Conservation (phyloP, 2,329 filamentous ascomycete genomes). For the Albifimbria verrucaria region DNA sequence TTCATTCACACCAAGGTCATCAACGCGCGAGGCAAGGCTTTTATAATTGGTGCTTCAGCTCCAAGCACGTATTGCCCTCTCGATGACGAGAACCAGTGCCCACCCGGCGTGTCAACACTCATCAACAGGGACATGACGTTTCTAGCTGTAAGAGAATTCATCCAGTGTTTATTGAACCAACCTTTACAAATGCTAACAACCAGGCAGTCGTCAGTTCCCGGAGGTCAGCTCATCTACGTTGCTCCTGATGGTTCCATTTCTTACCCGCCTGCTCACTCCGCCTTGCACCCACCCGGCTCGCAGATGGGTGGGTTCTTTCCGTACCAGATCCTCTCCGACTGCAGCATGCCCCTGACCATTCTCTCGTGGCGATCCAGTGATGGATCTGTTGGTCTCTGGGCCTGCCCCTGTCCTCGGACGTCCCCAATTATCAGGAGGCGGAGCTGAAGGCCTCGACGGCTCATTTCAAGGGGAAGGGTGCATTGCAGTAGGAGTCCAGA, state of each 20-base stretch:
- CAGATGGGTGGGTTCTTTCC: conserved; percentile 44
- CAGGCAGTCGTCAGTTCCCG: conserved; percentile 50
- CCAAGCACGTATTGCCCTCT: conserved; percentile 24
- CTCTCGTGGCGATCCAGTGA: conserved; percentile 19
- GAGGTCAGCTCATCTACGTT: conserved; percentile 61
- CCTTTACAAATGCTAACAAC: too few relatives aligned
- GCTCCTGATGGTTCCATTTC: conserved; percentile 48
- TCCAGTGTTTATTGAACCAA: too few relatives aligned
- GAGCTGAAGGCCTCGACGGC: conserved; percentile 21
- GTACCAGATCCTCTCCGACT: conserved; percentile 21
- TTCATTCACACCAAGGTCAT: conserved; percentile 19
- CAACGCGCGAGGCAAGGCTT: conserved; percentile 21
- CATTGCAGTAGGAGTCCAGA: conserved; percentile 26
- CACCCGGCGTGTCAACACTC: conserved; percentile 20
- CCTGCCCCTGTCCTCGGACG: conserved; percentile 13
- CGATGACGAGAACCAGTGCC: conserved; percentile 16
- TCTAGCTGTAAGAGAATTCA: conserved; percentile 18
- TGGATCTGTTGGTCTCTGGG: conserved; percentile 22
- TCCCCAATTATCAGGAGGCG: conserved; percentile 13
- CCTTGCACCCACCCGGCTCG: conserved; percentile 47
- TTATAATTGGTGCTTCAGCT: conserved; percentile 21
- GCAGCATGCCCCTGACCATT: conserved; percentile 15
- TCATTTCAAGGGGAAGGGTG: conserved; percentile 25
- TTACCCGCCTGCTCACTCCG: conserved; percentile 55
- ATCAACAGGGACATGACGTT: conserved; percentile 23